Evolutionary conservation across 208 protist genomes (phyloP).

Genomic region (Sergeia podlipaevii): DNA sequence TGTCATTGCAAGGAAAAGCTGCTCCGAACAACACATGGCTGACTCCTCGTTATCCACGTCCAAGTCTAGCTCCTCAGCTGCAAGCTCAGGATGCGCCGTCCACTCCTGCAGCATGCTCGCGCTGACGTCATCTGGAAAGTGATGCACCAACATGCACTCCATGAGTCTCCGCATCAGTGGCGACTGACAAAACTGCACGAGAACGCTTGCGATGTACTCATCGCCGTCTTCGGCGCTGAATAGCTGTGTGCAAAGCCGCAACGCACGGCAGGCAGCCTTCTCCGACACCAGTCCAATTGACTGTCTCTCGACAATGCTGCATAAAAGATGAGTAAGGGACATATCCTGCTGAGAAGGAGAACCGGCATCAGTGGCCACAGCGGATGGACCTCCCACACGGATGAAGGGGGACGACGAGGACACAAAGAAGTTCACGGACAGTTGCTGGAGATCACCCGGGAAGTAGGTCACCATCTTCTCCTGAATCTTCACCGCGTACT

Average conservation of each 20-base stretch:
- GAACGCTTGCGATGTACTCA: constrained; percentile 20
- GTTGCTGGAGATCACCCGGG: constrained; percentile 25
- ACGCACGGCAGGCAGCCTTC: constrained; percentile 58
- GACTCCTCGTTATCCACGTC: constrained; percentile 53
- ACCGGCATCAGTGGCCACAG: background rate
- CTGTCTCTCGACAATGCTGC: constrained; percentile 23
- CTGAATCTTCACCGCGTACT: constrained; percentile 70
- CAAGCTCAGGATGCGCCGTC: constrained; percentile 38
- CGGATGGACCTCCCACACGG: no score
- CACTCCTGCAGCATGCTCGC: constrained; percentile 32
- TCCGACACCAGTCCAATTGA: constrained; percentile 27
- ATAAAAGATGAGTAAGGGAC: constrained; percentile 14
- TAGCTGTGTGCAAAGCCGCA: constrained; percentile 38
- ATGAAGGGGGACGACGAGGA: no score
- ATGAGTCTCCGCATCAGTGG: constrained; percentile 24
- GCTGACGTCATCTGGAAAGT: constrained; percentile 50
- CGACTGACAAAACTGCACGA: constrained; percentile 12
- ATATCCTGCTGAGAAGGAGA: background rate
- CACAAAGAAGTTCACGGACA: constrained; percentile 44
- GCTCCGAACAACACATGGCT: constrained; percentile 39
- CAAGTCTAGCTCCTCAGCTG: constrained; percentile 41
- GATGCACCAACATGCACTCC: constrained; percentile 29
- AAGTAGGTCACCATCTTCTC: constrained; percentile 47
- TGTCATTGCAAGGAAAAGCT: constrained; percentile 74
- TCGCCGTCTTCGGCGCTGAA: constrained; percentile 52